Base-by-base conservation (phyloP, 345 rosid genomes). In the Boechera stricta region DNA sequence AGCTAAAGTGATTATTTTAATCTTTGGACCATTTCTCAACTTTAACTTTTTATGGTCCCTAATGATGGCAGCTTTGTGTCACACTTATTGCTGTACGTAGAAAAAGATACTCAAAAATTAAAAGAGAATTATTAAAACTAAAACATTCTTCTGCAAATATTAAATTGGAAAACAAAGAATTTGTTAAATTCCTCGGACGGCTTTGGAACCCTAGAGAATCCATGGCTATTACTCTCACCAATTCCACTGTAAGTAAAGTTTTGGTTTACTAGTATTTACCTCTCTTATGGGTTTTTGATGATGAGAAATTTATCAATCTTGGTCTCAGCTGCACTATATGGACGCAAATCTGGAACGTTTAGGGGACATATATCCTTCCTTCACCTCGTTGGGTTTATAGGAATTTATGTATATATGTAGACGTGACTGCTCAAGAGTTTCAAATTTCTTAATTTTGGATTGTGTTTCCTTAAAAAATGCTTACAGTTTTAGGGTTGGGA, bases 401-500 rank as follows among this genome's bases (percentile, higher is more conserved):
- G 10, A 18, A 33, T 33, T 45, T 70, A 41, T 44, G n/a, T 21
- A 60, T 56, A 21, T 60, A 36, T 60, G 38, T 2, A 38, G n/a
- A 67, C 58, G 26, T 69, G 48, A 54, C 5, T 6, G 48, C 47
- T 33, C 49, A 9, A 8, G 26, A 42, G 10, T 47, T 36, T 16
- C 44, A 49, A 38, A 6, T 44, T 26, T 36, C 21, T 58, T 38
- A 7, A 8, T 26, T 62, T 71, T 69, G 45, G 32, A 29, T 45
- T 71, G 61, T 41, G 62, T 68, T 82, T 71, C 86, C 87, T 86
- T 87, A 84, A 79, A 21, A 42, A 38, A 64, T 78, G 80, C 26
- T 49, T 78, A 92, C 93, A 48, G 87, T 87, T 71, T 76, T 89
- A 44, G 92, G 86, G 11, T 85, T 92, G 75, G 89, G 90, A 73